phyloP scores from a whole-genome alignment of 805 yeast genomes.

The Starmerella bombicola region DNA sequence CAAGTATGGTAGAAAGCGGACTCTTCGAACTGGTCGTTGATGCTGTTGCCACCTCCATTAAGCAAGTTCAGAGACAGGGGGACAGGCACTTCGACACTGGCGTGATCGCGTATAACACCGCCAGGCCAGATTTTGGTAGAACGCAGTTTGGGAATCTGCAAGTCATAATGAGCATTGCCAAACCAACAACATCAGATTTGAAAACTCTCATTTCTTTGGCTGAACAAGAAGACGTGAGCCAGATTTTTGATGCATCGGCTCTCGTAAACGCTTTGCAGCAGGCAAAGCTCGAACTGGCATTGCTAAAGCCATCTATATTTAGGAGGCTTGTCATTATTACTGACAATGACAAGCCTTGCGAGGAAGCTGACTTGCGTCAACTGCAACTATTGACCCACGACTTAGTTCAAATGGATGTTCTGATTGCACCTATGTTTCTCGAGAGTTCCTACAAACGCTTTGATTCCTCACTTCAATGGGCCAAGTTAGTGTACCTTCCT shows the following conservation, averaged over 20 bases:
- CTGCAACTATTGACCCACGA: background rate
- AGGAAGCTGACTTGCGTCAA: background rate
- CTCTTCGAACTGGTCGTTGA: background rate
- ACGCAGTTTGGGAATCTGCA: background rate
- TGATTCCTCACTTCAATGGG: background rate
- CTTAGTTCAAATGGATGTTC: constrained; percentile 1
- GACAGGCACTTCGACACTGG: constrained; percentile 5
- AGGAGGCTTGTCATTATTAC: constrained; percentile 1
- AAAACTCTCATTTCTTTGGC: background rate
- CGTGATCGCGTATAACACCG: background rate
- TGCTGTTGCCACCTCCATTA: constrained; percentile 2
- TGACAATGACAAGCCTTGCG: background rate
- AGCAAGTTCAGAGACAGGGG: background rate
- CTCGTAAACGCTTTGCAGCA: constrained; percentile 1
- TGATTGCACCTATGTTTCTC: constrained; percentile 3
- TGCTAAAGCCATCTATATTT: background rate
- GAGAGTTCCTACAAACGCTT: background rate
- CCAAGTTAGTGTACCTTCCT: constrained; percentile 2
- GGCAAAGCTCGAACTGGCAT: background rate
- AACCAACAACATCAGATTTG: background rate
- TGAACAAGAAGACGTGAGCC: background rate
- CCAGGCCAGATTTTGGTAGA: background rate
- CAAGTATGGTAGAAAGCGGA: background rate
- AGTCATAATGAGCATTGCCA: background rate
- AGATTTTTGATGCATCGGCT: background rate